phyloP scores from a whole-genome alignment of 345 rosid genomes.

The Brassica carinata region DNA sequence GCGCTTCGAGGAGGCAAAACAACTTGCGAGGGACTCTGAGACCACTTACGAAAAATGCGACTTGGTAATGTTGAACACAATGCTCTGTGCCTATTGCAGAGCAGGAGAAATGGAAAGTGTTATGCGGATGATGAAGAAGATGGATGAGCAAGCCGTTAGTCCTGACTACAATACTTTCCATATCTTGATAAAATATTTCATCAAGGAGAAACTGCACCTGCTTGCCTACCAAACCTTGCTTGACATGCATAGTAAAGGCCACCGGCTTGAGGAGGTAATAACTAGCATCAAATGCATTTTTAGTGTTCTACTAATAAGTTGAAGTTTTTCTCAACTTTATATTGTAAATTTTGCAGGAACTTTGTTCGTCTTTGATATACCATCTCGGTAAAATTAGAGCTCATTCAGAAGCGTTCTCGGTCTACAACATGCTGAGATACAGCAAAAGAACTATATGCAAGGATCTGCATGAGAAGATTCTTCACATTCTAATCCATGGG shows the following conservation, averaged over 20 bases:
- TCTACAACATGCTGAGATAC: slow-evolving; percentile 70
- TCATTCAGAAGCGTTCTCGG: slow-evolving; percentile 73
- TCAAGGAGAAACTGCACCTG: slow-evolving; percentile 72
- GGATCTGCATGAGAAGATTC: slow-evolving; percentile 82
- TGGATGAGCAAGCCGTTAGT: slow-evolving; percentile 75
- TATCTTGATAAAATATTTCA: slow-evolving; percentile 80
- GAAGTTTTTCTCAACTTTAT: background rate
- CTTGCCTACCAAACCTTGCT: slow-evolving; percentile 77
- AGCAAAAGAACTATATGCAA: slow-evolving; percentile 80
- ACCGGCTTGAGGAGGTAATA: slow-evolving; percentile 86
- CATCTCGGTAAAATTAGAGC: slow-evolving; percentile 73
- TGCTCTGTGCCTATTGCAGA: slow-evolving; percentile 94
- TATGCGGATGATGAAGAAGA: slow-evolving; percentile 78
- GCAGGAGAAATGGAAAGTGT: slow-evolving; percentile 84
- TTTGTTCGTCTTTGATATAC: slow-evolving; percentile 66
- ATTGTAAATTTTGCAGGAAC: slow-evolving; percentile 55
- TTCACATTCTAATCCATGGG: slow-evolving; percentile 76
- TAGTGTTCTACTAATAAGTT: background rate
- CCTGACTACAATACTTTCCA: slow-evolving; percentile 80
- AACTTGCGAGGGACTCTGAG: slow-evolving; percentile 73
- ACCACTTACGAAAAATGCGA: slow-evolving; percentile 69
- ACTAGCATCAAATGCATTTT: background rate
- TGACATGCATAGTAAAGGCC: slow-evolving; percentile 90
- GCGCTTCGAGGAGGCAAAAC: slow-evolving; percentile 82
- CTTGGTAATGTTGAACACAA: slow-evolving; percentile 75